Evolutionary conservation across 805 yeast genomes (phyloP).

Genomic region (Starmerella vitae): DNA sequence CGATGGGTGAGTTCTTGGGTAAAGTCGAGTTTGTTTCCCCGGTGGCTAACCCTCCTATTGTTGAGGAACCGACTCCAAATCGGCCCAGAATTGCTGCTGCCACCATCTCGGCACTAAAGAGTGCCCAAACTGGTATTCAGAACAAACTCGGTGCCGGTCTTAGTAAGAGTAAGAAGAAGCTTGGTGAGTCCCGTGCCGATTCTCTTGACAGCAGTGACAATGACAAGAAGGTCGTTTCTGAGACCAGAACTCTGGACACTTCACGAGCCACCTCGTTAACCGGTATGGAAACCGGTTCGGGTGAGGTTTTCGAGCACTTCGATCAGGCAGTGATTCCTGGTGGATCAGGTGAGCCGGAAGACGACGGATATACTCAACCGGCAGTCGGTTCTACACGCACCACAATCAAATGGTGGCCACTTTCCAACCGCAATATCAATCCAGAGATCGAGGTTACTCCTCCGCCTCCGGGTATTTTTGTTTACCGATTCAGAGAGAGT

Average conservation of each 20-base stretch:
- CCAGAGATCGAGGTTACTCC: conserved; percentile 44
- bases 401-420: conserved; percentile 27
- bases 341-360: conserved; percentile 12
- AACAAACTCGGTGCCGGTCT: not conserved
- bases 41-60: conserved; percentile 43
- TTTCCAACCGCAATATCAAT: conserved; percentile 37
- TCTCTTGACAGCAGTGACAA: not conserved
- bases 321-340: conserved; percentile 8
- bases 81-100: not conserved
- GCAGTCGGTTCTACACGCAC: conserved; percentile 3
- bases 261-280: not conserved
- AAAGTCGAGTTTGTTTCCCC: conserved; percentile 52
- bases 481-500: conserved; percentile 69
- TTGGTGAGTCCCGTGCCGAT: not conserved
- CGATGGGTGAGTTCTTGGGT: conserved; percentile 74
- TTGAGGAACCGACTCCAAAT: conserved; percentile 9
- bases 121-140: not conserved
- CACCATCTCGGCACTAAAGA: conserved; percentile 3
- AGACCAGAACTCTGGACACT: not conserved
- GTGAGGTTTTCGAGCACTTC: conserved; percentile 6
- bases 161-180: too few species aligned
- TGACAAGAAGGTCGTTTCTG: not conserved
- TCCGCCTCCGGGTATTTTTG: conserved; percentile 86
- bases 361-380: conserved; percentile 9
- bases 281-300: not conserved